Evolutionary conservation across 2,329 filamentous ascomycete genomes (phyloP), one percentile per base, ranked within the genome.

Genomic region (Ceratocystis harringtonii): DNA sequence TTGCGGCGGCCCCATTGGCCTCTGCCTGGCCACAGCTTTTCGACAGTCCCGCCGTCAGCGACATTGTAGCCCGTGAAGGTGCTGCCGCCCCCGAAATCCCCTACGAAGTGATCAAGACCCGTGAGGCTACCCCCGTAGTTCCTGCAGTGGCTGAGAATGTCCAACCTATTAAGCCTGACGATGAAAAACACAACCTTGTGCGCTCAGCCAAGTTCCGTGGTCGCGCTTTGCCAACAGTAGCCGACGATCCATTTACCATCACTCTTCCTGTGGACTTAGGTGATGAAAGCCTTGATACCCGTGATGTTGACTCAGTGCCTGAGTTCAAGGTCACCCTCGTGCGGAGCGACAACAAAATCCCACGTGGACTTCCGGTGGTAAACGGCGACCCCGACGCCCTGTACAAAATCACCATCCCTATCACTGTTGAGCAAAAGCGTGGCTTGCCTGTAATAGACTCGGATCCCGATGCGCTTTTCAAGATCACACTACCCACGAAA

Each of bases 1-100:
- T 62, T 15, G 61, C 60, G 5, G 55, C 62, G 10, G 58, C 57
- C 36, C 57, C 62, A 25, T 52, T 67, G n/a, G 57, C 50, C 52
- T 64, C 63, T 50, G 65, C 65, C 28, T 67, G 65, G 65, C 65
- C 65, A 17, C 65, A 67, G 50, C 64, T 67, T 41, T 67, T 67
- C 48, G 65, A 67, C 55, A 67, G 61, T 44, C 44, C 36, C 36
- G 44, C 41, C 22, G 52, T 41, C 5, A 52, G 22, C 60, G 45
- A 25, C 55, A 64, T 64, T 19, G 28, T 45, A 28, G 36, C 63
- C 22, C 50, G 50, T 8, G 32, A 32, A 32, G 43, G 41, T 4
- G 45, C 45, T 30, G 19, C 61, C 60, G 48, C 36, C 43, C 41
- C 50, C 7, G 19, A 15, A 17, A 52, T 64, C 19, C 62, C 62